These are phyloP conservation scores for Teunomyces gatunensis DNA, from an alignment of 805 yeast species.

Conservation along the genomic window DNA sequence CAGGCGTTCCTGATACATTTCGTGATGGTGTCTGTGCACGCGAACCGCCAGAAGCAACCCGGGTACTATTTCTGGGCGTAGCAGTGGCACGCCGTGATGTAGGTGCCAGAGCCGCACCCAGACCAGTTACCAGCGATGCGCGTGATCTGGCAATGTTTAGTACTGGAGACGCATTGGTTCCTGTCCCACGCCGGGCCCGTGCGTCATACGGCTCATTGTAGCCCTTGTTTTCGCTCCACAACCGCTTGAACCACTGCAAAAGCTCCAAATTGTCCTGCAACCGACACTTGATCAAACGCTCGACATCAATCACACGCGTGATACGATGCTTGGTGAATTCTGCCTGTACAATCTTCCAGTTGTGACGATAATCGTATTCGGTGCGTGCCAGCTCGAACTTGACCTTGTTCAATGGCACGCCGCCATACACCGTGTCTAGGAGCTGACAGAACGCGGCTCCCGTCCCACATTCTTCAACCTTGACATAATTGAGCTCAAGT, in stretches of 20 bases:
- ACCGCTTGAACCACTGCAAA: constrained; percentile 84
- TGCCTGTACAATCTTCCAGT: constrained; percentile 83
- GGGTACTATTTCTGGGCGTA: neutral
- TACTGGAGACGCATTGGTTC: neutral
- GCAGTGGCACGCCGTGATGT: constrained; percentile 8
- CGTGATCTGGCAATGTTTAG: constrained; percentile 4
- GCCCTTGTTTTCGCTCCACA: constrained; percentile 75
- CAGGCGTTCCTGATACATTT: constrained; percentile 1
- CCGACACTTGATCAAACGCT: constrained; percentile 76
- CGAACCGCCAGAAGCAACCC: neutral
- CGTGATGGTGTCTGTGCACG: constrained; percentile 8
- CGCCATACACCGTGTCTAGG: constrained; percentile 79
- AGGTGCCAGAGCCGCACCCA: constrained; percentile 5
- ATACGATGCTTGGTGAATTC: constrained; percentile 71
- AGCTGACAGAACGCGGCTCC: constrained; percentile 96
- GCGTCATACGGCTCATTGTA: constrained; percentile 69
- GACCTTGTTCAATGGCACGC: constrained; percentile 77
- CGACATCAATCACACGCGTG: constrained; percentile 76
- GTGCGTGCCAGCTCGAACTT: constrained; percentile 59
- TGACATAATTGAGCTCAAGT: constrained; percentile 60
- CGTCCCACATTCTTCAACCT: constrained; percentile 90
- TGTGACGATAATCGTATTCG: constrained; percentile 75
- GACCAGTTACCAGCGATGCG: constrained; percentile 1
- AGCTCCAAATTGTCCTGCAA: constrained; percentile 94
- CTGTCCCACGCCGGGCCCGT: constrained; percentile 16